Base-by-base conservation (phyloP, 306 rosid species). In the Vachellia collinsii region DNA sequence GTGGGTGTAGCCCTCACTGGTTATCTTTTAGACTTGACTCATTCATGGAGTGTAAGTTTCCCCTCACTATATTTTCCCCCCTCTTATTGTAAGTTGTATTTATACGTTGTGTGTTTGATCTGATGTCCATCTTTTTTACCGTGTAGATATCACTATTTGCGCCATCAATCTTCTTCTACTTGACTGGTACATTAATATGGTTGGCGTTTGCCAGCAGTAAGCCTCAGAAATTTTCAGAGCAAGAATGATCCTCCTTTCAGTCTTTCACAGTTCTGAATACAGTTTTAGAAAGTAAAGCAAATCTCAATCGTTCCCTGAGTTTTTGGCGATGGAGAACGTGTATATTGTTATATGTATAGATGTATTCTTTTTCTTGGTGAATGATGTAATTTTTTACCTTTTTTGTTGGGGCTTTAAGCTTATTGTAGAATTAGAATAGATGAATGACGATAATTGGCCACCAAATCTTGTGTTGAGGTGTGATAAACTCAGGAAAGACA, bases 31-130 rank as follows among this genome's bases (percentile, higher is more conserved):
- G 99, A 96, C 83, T 81, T 54, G 83, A 96, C 99, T 83, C 97
- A 96, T 90, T 95, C 99, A 56, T 95, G 99, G 99, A 89, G 97
- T 84, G 98, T 96, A 89, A 90, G 99, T 90, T 74, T 51, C 64
- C 77, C 11, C 43, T 29, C 58, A 11, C 75, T 74, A 54, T 10
- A 0, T 56, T 0, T n/a, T 4, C 44, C 77, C 66, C 11, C 51
- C 75, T 72, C 62, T 76, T 50, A 37, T 62, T 53, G 70, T 79
- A 10, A 29, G 14, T 9, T 44, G 61, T 65, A 20, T 79, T 10
- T 11, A 54, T 41, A 70, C 65, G 74, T 66, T 50, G 44, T 17
- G 29, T 50, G 36, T 75, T 71, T 85, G 47, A 76, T 74, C 53
- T 46, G 46, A 65, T 56, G 39, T 79, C 81, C 38, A 7, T 72